These are phyloP conservation scores for Chamaecrista fasciculata DNA, from an alignment of 306 rosid genomes.

Conservation along the genomic window DNA sequence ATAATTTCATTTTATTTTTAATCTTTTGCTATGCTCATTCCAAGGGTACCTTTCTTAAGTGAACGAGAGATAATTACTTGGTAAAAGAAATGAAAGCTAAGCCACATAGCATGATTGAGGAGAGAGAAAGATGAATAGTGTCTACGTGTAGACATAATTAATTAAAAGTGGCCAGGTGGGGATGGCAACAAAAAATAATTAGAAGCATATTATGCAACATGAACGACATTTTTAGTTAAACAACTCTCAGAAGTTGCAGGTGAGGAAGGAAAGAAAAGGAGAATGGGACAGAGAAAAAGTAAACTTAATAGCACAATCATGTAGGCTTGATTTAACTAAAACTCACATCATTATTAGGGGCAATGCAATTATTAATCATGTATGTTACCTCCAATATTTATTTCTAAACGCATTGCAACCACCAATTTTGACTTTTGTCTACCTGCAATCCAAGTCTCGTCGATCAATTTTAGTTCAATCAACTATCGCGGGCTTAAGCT, in stretches of 20 bases:
- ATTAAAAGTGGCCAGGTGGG: background rate
- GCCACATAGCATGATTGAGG: background rate
- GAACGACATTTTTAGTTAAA: conserved; percentile 24
- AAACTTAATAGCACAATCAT: background rate
- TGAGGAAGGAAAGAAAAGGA: background rate
- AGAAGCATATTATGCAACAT: background rate
- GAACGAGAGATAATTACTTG: background rate
- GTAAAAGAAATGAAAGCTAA: background rate
- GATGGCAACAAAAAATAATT: background rate
- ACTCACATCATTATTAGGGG: conserved; percentile 6
- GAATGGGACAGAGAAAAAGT: background rate
- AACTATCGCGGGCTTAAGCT: background rate
- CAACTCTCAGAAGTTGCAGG: conserved; percentile 1
- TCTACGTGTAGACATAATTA: background rate
- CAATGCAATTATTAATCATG: conserved; percentile 2
- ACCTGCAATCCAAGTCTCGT: conserved; percentile 4
- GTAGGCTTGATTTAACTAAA: conserved; percentile 11
- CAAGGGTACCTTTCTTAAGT: background rate
- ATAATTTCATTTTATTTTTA: no score
- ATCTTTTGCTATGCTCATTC: background rate
- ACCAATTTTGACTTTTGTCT: conserved; percentile 6
- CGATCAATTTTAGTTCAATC: background rate
- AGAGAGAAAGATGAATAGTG: background rate
- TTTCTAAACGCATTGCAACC: conserved; percentile 7
- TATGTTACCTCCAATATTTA: background rate